A percentile compares a stretch with the other conserved stretches of the same genome.
Conservation (phyloP, 148 eudicot genomes). For the Selenicereus undatus region DNA sequence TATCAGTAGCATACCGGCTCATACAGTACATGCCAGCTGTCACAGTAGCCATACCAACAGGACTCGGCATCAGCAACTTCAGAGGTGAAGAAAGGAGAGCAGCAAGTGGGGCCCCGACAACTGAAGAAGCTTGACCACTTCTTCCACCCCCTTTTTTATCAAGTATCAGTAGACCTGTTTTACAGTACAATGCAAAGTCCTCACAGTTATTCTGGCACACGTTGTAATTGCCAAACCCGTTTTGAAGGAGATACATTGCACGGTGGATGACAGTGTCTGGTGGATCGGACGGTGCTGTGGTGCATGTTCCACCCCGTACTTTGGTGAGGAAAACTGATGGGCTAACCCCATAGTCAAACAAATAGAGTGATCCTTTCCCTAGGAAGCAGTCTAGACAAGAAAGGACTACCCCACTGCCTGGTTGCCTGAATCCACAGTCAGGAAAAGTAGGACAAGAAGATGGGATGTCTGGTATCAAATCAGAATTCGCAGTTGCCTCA, state of each 20-base stretch:
- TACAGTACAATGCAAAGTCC: slow-evolving; percentile 94
- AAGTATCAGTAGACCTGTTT: slow-evolving; percentile 68
- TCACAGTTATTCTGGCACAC: slow-evolving; percentile 89
- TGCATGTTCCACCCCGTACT: slow-evolving; percentile 95
- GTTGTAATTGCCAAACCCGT: slow-evolving; percentile 89
- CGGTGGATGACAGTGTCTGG: slow-evolving; percentile 61
- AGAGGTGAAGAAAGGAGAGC: slow-evolving; percentile 90
- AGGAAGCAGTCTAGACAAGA: slow-evolving; percentile 93
- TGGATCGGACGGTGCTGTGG: slow-evolving; percentile 71
- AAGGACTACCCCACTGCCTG: slow-evolving; percentile 72
- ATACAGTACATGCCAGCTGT: slow-evolving; percentile 95
- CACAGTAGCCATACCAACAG: slow-evolving; percentile 82
- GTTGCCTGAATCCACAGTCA: slow-evolving; percentile 90
- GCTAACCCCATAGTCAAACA: slow-evolving; percentile 75
- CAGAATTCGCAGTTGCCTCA: slow-evolving; percentile 33
- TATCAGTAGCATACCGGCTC: slow-evolving; percentile 93
- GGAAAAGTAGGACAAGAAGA: slow-evolving; percentile 72
- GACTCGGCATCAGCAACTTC: slow-evolving; percentile 78
- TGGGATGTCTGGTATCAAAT: slow-evolving; percentile 21
- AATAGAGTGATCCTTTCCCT: slow-evolving; percentile 62
- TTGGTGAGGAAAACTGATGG: slow-evolving; percentile 74
- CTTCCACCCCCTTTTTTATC: slow-evolving; percentile 70
- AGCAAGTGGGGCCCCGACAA: slow-evolving; percentile 85
- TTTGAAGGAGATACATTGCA: slow-evolving; percentile 85
- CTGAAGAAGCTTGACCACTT: slow-evolving; percentile 97